Base-by-base conservation (phyloP, 257 asterid species). In the Prunella vulgaris region DNA sequence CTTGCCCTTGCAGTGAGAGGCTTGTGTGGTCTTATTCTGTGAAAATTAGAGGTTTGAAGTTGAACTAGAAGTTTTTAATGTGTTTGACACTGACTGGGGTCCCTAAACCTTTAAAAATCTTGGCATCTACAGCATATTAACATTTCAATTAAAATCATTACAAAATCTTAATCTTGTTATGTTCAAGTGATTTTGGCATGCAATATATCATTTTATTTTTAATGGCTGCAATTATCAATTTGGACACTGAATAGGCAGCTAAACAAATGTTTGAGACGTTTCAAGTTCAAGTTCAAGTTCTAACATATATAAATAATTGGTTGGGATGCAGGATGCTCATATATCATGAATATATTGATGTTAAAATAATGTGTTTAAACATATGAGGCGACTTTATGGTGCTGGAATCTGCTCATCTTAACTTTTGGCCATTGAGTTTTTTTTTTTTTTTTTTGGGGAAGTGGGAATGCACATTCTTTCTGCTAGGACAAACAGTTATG, bases 391-490 rank as follows among this genome's bases (percentile, higher is more conserved):
- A 28, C 7, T 59, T 57, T 42, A 42, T 42, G 51, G 51, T 14
- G 51, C 51, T 9, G 51, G 51, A 42, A 42, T 7, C 13, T 2
- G 6, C 17, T 42, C 18, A 42, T 42, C 51, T 42, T 42, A 42
- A 42, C 51, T 42, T n/a, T 5, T 59, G 42, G 21, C 32, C 8
- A 7, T 27, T 1, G 27, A 33, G 18, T 51, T 51, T 32, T 51
- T n/a, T n/a, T n/a, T n/a, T n/a, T n/a, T n/a, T n/a, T 48, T 51
- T 7, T 32, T 58, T 70, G 17, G 46, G 74, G 67, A 48, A 70
- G 56, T 40, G 21, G 60, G 53, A 69, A 15, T 22, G 12, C 28
- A 13, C 17, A 12, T n/a, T 42, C 30, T 25, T 58, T 42, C 54
- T 24, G 21, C 46, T 7, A 44, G 64, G 48, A 57, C 24, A 68